Conservation (phyloP, 257 asterid species). For the Rubia yunnanensis region DNA sequence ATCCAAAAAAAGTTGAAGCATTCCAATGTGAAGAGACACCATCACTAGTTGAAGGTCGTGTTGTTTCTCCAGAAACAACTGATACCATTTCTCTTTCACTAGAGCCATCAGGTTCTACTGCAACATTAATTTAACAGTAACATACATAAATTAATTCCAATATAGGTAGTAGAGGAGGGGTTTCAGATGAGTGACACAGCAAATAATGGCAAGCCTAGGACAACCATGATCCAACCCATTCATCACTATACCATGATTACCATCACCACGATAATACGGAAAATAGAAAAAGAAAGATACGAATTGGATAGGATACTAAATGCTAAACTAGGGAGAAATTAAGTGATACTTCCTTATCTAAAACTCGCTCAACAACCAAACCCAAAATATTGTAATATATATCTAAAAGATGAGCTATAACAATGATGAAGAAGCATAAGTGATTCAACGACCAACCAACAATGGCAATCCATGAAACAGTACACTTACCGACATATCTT, state of each 20-base stretch:
- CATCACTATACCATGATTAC: neutral
- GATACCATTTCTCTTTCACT: constrained; percentile 58
- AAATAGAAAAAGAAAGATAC: neutral
- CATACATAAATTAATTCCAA: neutral
- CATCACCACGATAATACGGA: neutral
- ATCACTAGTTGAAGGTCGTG: constrained; percentile 18
- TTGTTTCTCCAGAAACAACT: constrained; percentile 50
- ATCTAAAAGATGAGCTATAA: neutral
- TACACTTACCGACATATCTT: neutral
- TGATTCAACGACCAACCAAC: neutral
- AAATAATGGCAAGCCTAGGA: neutral
- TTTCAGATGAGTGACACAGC: neutral
- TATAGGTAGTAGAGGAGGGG: neutral
- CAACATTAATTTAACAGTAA: constrained; percentile 12
- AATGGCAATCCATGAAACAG: neutral
- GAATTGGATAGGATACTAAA: neutral
- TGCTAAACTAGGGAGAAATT: neutral
- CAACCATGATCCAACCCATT: neutral
- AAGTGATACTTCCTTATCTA: neutral
- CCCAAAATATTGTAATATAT: neutral
- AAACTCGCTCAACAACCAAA: neutral
- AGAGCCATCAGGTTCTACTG: constrained; percentile 39
- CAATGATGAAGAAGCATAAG: neutral
- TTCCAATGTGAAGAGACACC: constrained; percentile 33
- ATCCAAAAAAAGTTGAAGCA: constrained; percentile 27